These are phyloP conservation scores for Corchorus olitorius DNA, from an alignment of 345 rosid species.

Conservation along the genomic window DNA sequence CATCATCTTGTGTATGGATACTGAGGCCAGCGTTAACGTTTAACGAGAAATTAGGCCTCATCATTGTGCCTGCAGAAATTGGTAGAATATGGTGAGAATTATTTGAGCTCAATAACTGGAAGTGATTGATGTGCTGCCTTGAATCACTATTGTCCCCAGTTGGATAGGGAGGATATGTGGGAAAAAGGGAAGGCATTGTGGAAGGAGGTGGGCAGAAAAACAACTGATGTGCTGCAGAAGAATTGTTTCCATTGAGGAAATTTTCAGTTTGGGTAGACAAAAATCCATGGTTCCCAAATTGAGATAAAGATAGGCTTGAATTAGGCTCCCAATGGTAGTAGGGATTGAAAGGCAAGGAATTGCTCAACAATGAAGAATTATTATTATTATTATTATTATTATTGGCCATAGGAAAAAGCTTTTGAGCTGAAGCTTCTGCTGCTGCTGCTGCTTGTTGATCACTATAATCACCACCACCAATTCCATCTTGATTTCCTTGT, in stretches of 20 bases:
- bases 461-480: slow-evolving; percentile 33
- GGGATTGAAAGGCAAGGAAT: slow-evolving; percentile 40
- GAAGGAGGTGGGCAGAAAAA: slow-evolving; percentile 67
- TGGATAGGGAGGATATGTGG: slow-evolving; percentile 51
- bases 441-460: slow-evolving; percentile 9
- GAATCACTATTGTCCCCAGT: slow-evolving; percentile 28
- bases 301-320: slow-evolving; percentile 66
- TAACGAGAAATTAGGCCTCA: slow-evolving; percentile 1
- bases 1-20: slow-evolving; percentile 9
- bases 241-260: slow-evolving; percentile 25
- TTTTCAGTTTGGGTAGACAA: slow-evolving; percentile 51
- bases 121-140: slow-evolving; percentile 40
- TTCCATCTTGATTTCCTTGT: slow-evolving; percentile 37
- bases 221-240: slow-evolving; percentile 49
- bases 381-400: neutral
- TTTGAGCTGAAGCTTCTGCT: slow-evolving; percentile 41
- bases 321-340: slow-evolving; percentile 59
- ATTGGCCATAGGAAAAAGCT: slow-evolving; percentile 43
- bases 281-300: slow-evolving; percentile 63
- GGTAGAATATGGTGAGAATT: slow-evolving; percentile 44
- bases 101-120: slow-evolving; percentile 45
- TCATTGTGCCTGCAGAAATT: slow-evolving; percentile 23
- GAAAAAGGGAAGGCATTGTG: slow-evolving; percentile 55
- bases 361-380: slow-evolving; percentile 34
- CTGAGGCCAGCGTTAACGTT: slow-evolving; percentile 9